Percentiles rank a stretch among this genome's conserved stretches.
phyloP scores from a whole-genome alignment of 352 stramenopile genomes.

The Peronospora destructor region DNA sequence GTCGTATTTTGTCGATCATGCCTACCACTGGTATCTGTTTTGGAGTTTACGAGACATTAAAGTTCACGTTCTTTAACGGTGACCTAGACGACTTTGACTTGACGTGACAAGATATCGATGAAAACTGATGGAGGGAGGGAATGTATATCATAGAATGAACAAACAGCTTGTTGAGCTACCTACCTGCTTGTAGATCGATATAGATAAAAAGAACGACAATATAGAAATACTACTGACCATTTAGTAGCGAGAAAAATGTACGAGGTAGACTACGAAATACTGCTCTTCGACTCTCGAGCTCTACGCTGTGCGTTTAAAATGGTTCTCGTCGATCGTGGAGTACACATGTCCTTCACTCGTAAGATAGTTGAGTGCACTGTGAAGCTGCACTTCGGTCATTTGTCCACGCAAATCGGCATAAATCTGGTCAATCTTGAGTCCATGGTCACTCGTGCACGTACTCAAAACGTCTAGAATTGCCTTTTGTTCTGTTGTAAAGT shows the following conservation, averaged over 20 bases:
- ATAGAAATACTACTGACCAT: neutral
- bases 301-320: conserved; percentile 84
- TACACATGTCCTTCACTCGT: conserved; percentile 87
- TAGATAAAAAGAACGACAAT: too few relatives aligned
- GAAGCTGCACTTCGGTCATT: conserved; percentile 61
- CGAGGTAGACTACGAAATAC: neutral
- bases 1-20: conserved; percentile 69
- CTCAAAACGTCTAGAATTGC: conserved; percentile 73
- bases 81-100: conserved; percentile 49
- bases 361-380: conserved; percentile 69
- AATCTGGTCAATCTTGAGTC: conserved; percentile 80
- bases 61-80: conserved; percentile 57
- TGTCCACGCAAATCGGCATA: conserved; percentile 48
- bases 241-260: neutral
- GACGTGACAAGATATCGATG: conserved; percentile 20
- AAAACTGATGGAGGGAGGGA: too few relatives aligned
- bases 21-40: conserved; percentile 79
- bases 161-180: too few relatives aligned
- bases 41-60: conserved; percentile 82
- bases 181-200: too few relatives aligned
- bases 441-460: conserved; percentile 62
- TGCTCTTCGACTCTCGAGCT: neutral
- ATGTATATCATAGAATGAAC: too few relatives aligned
- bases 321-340: conserved; percentile 88
- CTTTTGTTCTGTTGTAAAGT: conserved; percentile 70